Percentiles rank a stretch among this genome's conserved stretches.
phyloP scores from a whole-genome alignment of 192 early-diverging fungal species.

The Chytriomyces sp. region DNA sequence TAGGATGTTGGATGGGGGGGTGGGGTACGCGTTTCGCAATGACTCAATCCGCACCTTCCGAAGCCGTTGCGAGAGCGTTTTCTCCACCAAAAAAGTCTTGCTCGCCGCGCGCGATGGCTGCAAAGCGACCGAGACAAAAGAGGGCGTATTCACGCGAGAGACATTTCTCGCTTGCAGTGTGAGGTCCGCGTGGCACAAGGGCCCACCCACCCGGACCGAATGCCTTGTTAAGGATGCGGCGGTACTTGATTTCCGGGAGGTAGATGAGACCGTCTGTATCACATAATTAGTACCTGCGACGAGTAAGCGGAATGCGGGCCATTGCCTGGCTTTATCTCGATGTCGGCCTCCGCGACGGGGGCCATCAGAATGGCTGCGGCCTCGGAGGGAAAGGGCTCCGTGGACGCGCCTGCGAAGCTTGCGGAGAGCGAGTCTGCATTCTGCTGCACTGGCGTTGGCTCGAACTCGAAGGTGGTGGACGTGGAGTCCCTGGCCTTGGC shows the following conservation, averaged over 20 bases:
- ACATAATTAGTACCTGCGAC: neutral
- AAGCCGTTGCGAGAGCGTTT: slow-evolving; percentile 74
- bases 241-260: slow-evolving; percentile 96
- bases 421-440: slow-evolving; percentile 6
- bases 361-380: slow-evolving; percentile 72
- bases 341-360: slow-evolving; percentile 71
- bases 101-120: slow-evolving; percentile 91
- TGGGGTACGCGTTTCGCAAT: too few species aligned
- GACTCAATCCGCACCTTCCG: slow-evolving; percentile 58
- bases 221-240: slow-evolving; percentile 90
- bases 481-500: neutral
- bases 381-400: slow-evolving; percentile 72
- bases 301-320: neutral
- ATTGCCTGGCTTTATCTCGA: slow-evolving; percentile 90
- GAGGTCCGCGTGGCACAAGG: slow-evolving; percentile 78
- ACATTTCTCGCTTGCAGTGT: slow-evolving; percentile 65
- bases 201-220: slow-evolving; percentile 84
- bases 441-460: neutral
- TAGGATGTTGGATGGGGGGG: too few species aligned
- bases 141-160: slow-evolving; percentile 89
- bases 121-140: slow-evolving; percentile 84
- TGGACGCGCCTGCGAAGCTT: slow-evolving; percentile 68
- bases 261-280: slow-evolving; percentile 84
- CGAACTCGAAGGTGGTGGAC: neutral
- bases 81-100: slow-evolving; percentile 82